phyloP scores from a whole-genome alignment of 768 basidiomycete genomes.

The Lactarius hatsudake region DNA sequence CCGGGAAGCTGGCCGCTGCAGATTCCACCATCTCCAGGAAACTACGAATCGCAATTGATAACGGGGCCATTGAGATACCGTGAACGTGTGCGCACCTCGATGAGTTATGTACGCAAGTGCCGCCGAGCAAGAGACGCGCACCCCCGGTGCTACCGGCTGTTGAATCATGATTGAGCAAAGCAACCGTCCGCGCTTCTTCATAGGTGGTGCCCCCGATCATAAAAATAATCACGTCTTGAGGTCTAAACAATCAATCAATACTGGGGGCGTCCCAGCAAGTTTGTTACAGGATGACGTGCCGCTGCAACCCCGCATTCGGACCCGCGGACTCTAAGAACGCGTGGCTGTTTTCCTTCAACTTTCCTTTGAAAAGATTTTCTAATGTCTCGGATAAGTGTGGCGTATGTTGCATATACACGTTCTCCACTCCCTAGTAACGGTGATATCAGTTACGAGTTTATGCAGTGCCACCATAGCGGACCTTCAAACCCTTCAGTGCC shows the following conservation, averaged over 20 bases:
- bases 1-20: constrained; percentile 60
- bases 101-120: constrained; percentile 94
- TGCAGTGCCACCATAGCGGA: constrained; percentile 32
- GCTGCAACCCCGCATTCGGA: constrained; percentile 65
- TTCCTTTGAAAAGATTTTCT: constrained; percentile 83
- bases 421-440: constrained; percentile 84
- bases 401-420: constrained; percentile 96
- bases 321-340: constrained; percentile 81
- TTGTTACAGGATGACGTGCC: constrained; percentile 41
- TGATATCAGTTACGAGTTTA: constrained; percentile 18
- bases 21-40: constrained; percentile 87
- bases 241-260: constrained; percentile 44
- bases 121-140: constrained; percentile 81
- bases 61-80: not conserved
- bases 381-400: constrained; percentile 92
- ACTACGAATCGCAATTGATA: constrained; percentile 38
- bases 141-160: constrained; percentile 55
- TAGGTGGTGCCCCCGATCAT: constrained; percentile 97
- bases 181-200: constrained; percentile 85
- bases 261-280: not conserved
- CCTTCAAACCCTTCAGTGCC: constrained; percentile 93
- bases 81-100: constrained; percentile 56
- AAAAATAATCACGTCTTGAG: constrained; percentile 95
- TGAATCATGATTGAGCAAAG: constrained; percentile 83
- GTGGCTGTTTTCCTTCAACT: constrained; percentile 83